Evolutionary conservation across 257 asterid species (phyloP).

Genomic region (Nicotiana obtusifolia): DNA sequence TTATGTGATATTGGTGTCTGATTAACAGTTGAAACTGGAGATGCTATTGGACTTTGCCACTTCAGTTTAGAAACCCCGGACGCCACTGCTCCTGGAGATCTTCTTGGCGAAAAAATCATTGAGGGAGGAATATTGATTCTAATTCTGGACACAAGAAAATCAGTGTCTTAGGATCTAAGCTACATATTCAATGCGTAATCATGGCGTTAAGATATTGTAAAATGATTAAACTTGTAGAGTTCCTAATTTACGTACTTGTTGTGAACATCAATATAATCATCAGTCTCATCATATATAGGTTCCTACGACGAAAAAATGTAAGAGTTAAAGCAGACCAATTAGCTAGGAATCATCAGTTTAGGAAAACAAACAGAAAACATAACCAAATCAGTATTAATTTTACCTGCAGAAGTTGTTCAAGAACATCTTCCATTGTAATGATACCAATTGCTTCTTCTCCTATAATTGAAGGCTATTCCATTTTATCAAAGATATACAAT

Average conservation of each 20-base stretch:
- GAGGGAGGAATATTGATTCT: constrained; percentile 41
- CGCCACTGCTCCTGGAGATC: constrained; percentile 32
- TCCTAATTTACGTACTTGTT: constrained; percentile 31
- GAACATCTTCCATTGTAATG: constrained; percentile 71
- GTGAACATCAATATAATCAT: constrained; percentile 52
- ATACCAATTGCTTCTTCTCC: constrained; percentile 56
- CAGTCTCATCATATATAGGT: constrained; percentile 61
- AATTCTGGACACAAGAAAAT: constrained; percentile 28
- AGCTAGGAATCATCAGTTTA: background rate
- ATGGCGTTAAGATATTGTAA: background rate
- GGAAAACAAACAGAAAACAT: background rate
- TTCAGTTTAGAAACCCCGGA: background rate
- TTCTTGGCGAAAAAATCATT: constrained; percentile 27
- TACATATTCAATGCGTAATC: background rate
- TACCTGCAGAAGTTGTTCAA: constrained; percentile 65
- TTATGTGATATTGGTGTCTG: constrained; percentile 29
- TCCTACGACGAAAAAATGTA: constrained; percentile 22
- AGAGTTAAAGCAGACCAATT: background rate
- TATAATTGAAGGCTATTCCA: constrained; percentile 17
- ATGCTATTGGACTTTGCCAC: constrained; percentile 29
- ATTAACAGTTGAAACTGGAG: constrained; percentile 21
- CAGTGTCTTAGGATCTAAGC: background rate
- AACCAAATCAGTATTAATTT: background rate
- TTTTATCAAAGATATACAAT: background rate
- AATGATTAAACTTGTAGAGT: background rate